Evolutionary conservation across 441 rosid genomes (phyloP).

Genomic region (Erodium texanum): DNA sequence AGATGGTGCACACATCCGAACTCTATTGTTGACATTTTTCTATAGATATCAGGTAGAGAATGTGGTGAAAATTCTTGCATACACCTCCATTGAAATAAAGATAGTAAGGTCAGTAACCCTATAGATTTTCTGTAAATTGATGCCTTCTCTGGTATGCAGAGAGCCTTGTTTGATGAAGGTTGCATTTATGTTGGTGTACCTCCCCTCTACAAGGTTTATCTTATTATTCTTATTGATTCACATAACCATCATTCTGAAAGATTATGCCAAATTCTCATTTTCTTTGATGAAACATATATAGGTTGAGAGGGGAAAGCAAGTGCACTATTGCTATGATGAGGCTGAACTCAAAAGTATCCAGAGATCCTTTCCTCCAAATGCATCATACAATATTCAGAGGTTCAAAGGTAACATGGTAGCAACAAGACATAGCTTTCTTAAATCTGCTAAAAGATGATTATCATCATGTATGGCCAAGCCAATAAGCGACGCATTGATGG

Average conservation of each 20-base stretch:
- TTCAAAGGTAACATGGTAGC: constrained; percentile 54
- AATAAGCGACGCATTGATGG: not conserved
- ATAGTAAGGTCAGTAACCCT: not conserved
- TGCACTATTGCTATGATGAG: constrained; percentile 59
- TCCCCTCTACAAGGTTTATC: constrained; percentile 81
- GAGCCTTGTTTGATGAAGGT: constrained; percentile 78
- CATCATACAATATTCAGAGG: constrained; percentile 76
- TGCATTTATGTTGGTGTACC: constrained; percentile 94
- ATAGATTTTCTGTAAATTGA: not conserved
- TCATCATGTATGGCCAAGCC: not conserved
- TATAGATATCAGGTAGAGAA: constrained; percentile 80
- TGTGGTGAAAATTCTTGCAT: constrained; percentile 7
- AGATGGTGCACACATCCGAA: constrained; percentile 96
- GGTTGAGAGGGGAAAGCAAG: constrained; percentile 87
- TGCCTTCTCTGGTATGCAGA: constrained; percentile 37
- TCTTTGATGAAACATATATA: constrained; percentile 22
- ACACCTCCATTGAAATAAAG: not conserved
- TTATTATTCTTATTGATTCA: constrained; percentile 10
- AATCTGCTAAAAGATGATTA: not conserved
- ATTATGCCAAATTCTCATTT: constrained; percentile 7
- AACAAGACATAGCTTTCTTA: not conserved
- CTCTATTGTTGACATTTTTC: constrained; percentile 84
- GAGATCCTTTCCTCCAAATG: constrained; percentile 55
- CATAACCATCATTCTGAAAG: constrained; percentile 9
- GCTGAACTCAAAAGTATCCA: constrained; percentile 47